A percentile compares a stretch with the other conserved stretches of the same genome.
These are phyloP conservation scores for Isoetes engelmannii DNA, from an alignment of 83 land plant genomes.

Conservation along the genomic window DNA sequence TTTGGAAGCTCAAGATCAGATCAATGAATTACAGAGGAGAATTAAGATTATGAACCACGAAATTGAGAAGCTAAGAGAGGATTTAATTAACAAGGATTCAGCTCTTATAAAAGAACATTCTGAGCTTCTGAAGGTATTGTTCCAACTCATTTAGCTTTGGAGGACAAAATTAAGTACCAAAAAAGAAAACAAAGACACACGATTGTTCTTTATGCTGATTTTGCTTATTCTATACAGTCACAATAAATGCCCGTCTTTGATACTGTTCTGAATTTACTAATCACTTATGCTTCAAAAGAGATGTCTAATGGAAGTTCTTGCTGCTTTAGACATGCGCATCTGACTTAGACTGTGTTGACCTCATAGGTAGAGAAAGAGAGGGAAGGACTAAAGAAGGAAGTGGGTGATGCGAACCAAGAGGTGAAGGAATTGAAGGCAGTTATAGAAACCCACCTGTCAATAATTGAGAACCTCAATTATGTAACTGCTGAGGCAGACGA, in stretches of 20 bases:
- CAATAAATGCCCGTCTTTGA: too few relatives aligned
- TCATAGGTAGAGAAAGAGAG: slow-evolving; percentile 36
- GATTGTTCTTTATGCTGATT: too few relatives aligned
- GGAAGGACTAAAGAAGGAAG: slow-evolving; percentile 24
- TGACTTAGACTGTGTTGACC: too few relatives aligned
- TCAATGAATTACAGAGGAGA: slow-evolving; percentile 27
- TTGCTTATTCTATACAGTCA: too few relatives aligned
- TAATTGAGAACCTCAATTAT: slow-evolving; percentile 27
- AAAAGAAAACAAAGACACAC: too few relatives aligned
- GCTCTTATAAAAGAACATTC: slow-evolving; percentile 29
- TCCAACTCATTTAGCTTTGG: too few relatives aligned
- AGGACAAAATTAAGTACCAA: too few relatives aligned
- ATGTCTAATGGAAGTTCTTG: too few relatives aligned
- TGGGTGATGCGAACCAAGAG: slow-evolving; percentile 18
- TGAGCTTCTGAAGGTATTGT: slow-evolving; percentile 21
- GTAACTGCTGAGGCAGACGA: slow-evolving; percentile 33
- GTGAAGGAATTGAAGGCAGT: slow-evolving; percentile 18
- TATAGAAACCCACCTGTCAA: slow-evolving; percentile 18
- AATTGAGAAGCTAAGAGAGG: slow-evolving; percentile 31
- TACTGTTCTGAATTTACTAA: too few relatives aligned
- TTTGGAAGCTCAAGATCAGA: slow-evolving; percentile 34
- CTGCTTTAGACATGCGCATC: too few relatives aligned
- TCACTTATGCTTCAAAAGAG: too few relatives aligned
- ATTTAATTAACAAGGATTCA: slow-evolving; percentile 23
- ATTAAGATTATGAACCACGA: slow-evolving; percentile 31